A percentile compares a stretch with the other conserved stretches of the same genome.
Evolutionary conservation across 2,329 filamentous ascomycete genomes (phyloP).

Genomic region (Mariannaea elegans): DNA sequence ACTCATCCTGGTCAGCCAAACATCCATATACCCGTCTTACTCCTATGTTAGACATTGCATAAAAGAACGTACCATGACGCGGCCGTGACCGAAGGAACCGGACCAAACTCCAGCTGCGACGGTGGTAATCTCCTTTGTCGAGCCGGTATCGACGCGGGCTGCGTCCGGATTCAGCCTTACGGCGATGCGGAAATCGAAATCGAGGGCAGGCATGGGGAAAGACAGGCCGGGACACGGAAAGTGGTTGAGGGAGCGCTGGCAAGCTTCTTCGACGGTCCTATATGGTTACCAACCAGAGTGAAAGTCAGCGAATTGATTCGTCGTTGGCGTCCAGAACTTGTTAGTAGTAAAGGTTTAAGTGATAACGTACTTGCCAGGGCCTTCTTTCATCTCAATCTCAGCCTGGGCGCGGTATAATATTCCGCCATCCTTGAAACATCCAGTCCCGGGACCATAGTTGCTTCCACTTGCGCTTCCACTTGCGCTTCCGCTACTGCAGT

Average conservation of each 20-base stretch:
- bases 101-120: constrained; percentile 58
- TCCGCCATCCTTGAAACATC: constrained; percentile 39
- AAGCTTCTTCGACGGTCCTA: constrained; percentile 49
- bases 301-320: constrained; percentile 32
- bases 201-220: constrained; percentile 56
- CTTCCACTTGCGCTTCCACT: constrained; percentile 10
- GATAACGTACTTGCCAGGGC: constrained; percentile 40
- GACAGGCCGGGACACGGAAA: constrained; percentile 53
- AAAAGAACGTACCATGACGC: constrained; percentile 52
- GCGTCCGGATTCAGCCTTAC: constrained; percentile 55
- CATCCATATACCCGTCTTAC: background rate
- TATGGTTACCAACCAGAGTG: background rate
- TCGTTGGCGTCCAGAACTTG: no score
- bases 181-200: constrained; percentile 61
- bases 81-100: constrained; percentile 58
- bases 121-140: constrained; percentile 59
- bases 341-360: background rate
- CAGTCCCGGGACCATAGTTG: constrained; percentile 16
- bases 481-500: constrained; percentile 10
- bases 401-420: constrained; percentile 39
- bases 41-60: no score
- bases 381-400: constrained; percentile 39
- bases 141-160: constrained; percentile 54
- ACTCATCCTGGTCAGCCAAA: constrained; percentile 36
- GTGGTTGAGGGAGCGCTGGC: constrained; percentile 49